phyloP scores from a whole-genome alignment of 2,329 filamentous ascomycete species.

The Aspergillus luchuensis region DNA sequence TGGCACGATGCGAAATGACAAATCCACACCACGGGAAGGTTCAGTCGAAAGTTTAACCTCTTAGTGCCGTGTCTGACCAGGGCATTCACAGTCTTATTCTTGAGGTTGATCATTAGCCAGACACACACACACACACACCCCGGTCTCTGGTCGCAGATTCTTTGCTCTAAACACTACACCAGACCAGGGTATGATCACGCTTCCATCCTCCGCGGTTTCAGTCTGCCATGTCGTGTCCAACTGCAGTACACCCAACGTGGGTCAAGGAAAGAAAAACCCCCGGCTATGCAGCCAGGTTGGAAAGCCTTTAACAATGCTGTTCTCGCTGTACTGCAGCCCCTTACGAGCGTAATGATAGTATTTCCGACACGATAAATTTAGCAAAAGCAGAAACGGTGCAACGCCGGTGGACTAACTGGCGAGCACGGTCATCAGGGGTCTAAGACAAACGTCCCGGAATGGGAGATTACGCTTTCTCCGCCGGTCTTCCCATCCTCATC shows the following conservation, averaged over 20 bases:
- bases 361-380: not conserved
- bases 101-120: not conserved
- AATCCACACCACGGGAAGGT: slow-evolving; percentile 4
- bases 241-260: not conserved
- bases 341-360: not conserved
- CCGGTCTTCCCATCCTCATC: not conserved
- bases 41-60: slow-evolving; percentile 2
- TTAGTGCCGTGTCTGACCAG: not conserved
- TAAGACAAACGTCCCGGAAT: slow-evolving; percentile 1
- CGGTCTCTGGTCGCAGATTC: not conserved
- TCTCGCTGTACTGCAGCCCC: not conserved
- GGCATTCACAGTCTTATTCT: not conserved
- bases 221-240: not conserved
- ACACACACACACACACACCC: not conserved
- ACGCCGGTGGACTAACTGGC: not conserved
- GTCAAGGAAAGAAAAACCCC: not conserved
- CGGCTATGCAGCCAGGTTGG: not conserved
- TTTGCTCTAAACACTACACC: not conserved
- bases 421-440: not conserved
- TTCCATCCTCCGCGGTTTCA: not conserved
- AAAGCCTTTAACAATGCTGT: not conserved
- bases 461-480: not conserved
- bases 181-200: not conserved
- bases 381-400: not conserved
- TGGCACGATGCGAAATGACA: slow-evolving; percentile 6